These are phyloP conservation scores for Leishmania lainsoni DNA, from an alignment of 208 protist species.

Conservation along the genomic window DNA sequence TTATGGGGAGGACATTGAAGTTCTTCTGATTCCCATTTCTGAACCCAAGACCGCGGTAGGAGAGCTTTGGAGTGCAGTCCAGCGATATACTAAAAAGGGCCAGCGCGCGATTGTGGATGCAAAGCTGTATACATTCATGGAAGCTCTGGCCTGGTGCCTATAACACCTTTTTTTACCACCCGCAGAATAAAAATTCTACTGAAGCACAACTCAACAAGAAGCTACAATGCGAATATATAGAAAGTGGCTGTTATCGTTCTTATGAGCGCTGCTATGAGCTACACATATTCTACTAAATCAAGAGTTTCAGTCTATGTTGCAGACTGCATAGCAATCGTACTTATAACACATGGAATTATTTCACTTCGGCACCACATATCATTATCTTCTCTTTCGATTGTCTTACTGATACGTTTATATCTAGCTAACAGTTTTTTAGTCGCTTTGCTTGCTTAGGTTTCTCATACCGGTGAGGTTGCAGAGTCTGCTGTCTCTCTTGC, in stretches of 20 bases:
- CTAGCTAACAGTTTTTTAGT: not conserved
- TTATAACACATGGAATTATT: not conserved
- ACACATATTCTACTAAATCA: not conserved
- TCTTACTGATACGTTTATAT: not conserved
- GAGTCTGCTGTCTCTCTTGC: not conserved
- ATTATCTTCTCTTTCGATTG: slow-evolving; percentile 3
- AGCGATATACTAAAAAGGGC: slow-evolving; percentile 28
- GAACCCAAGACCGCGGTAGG: slow-evolving; percentile 21
- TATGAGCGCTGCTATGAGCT: not conserved
- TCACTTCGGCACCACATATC: not conserved
- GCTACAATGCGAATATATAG: not conserved
- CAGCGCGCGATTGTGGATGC: slow-evolving; percentile 59
- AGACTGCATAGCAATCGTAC: not conserved
- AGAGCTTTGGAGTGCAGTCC: slow-evolving; percentile 29
- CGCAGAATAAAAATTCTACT: not conserved
- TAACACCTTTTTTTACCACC: not conserved
- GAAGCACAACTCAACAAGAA: not conserved
- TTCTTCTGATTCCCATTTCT: slow-evolving; percentile 61
- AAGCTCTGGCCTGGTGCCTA: slow-evolving; percentile 17
- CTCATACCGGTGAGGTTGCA: not conserved
- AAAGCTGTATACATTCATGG: slow-evolving; percentile 66
- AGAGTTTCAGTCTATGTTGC: not conserved
- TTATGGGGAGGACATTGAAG: slow-evolving; percentile 79
- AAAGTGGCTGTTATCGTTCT: not conserved
- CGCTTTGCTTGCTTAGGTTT: not conserved